Evolutionary conservation across 1,284 basidiomycete species (phyloP).

Genomic region (Hemileia vastatrix): DNA sequence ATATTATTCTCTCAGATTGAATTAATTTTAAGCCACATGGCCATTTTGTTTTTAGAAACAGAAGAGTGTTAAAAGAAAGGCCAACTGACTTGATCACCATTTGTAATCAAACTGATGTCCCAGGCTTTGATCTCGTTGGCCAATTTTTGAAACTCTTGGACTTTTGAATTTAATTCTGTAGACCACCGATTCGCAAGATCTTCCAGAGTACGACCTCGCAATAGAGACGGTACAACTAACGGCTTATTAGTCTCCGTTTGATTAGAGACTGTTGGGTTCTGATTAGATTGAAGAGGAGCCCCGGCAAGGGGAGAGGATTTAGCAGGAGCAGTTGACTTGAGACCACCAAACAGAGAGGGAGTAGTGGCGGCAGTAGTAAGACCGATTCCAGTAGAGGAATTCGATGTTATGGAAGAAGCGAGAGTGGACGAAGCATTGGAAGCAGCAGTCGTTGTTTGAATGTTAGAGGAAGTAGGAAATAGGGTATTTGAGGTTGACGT

Average conservation of each 20-base stretch:
- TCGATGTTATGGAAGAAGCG: not conserved
- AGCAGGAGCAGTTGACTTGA: slow-evolving; percentile 12
- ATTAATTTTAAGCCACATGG: not conserved
- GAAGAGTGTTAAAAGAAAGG: too few species aligned
- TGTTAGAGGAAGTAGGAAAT: not conserved
- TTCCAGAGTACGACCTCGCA: slow-evolving; percentile 89
- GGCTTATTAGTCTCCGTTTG: too few species aligned
- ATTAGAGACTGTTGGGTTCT: too few species aligned
- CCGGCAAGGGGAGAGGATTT: slow-evolving; percentile 20
- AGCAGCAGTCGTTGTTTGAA: too few species aligned
- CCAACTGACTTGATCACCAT: slow-evolving; percentile 76
- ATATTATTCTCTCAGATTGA: not conserved
- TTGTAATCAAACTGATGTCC: slow-evolving; percentile 86
- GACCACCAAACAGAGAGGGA: not conserved
- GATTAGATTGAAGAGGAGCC: not conserved
- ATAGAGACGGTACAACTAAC: slow-evolving; percentile 56
- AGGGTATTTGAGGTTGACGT: not conserved
- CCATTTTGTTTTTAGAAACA: too few species aligned
- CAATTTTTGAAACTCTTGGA: slow-evolving; percentile 77
- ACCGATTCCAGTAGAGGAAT: not conserved
- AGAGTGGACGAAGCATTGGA: not conserved
- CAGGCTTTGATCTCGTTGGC: slow-evolving; percentile 86
- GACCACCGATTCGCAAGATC: slow-evolving; percentile 93
- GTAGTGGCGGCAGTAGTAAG: slow-evolving; percentile 1
- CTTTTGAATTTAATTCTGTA: slow-evolving; percentile 70